A percentile compares a stretch with the other conserved stretches of the same genome.
phyloP scores from a whole-genome alignment of 2,329 filamentous ascomycete species.

The Epichloe gansuensis region DNA sequence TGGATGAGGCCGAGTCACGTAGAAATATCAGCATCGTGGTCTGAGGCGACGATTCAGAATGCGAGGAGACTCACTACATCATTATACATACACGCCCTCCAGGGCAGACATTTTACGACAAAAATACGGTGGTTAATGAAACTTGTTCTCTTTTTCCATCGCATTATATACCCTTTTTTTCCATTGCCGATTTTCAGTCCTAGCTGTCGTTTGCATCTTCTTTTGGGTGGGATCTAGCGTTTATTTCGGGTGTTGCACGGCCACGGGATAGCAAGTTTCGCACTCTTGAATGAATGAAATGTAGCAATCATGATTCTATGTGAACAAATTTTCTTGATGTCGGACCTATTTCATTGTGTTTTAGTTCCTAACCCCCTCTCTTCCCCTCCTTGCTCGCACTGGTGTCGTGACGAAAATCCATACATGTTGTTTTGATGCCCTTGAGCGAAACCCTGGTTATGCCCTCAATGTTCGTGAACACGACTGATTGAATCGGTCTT shows the following conservation, averaged over 20 bases:
- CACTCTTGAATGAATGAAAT: neutral
- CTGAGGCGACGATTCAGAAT: slow-evolving; percentile 13
- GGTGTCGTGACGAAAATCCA: no score
- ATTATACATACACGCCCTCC: neutral
- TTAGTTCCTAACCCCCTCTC: no score
- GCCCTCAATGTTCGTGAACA: no score
- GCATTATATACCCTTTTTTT: neutral
- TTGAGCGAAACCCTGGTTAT: no score
- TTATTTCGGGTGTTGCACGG: neutral
- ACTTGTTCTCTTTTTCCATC: neutral
- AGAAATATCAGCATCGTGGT: slow-evolving; percentile 52
- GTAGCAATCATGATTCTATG: neutral
- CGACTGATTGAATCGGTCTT: no score
- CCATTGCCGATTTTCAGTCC: neutral
- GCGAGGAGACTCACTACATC: neutral
- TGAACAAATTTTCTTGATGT: no score
- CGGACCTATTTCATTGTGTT: no score
- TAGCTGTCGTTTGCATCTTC: neutral
- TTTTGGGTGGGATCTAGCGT: neutral
- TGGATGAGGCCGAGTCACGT: slow-evolving; percentile 62
- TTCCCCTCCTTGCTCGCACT: no score
- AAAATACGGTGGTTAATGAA: neutral
- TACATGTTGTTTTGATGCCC: no score
- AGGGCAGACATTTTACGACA: neutral
- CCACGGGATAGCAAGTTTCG: neutral